A percentile compares a stretch with the other conserved stretches of the same genome.
Conservation (phyloP, 2,329 filamentous ascomycete species). For the Monilinia vaccinii-corymbosi region DNA sequence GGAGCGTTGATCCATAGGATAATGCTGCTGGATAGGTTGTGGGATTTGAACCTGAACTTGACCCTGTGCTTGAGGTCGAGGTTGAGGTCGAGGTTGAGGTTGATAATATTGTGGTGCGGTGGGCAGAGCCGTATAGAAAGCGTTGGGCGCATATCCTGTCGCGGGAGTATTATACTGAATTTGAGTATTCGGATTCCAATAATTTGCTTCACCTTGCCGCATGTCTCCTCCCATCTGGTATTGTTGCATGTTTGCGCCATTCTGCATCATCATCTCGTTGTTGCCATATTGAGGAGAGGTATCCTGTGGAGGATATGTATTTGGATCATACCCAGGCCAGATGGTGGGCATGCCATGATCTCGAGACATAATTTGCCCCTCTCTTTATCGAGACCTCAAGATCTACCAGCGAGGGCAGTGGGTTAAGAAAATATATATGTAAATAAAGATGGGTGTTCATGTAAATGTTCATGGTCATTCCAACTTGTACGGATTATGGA, state of each 20-base stretch:
- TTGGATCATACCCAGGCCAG: constrained; percentile 8
- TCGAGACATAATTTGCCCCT: constrained; percentile 8
- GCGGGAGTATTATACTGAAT: constrained; percentile 1
- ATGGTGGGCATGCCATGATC: constrained; percentile 8
- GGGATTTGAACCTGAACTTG: constrained; percentile 2
- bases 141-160: constrained; percentile 6
- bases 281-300: constrained; percentile 6
- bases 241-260: not conserved
- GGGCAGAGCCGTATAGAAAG: not conserved
- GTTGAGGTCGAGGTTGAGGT: not conserved
- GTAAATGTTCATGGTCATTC: not conserved
- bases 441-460: not conserved
- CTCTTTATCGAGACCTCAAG: not conserved
- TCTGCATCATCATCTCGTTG: constrained; percentile 6
- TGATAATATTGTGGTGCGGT: constrained; percentile 12
- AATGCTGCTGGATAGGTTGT: constrained; percentile 14
- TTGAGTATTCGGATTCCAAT: constrained; percentile 7
- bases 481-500: too few relatives aligned
- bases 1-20: not conserved
- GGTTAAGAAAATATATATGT: not conserved
- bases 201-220: not conserved
- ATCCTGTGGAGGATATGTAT: constrained; percentile 8
- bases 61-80: too few relatives aligned
- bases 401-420: not conserved
- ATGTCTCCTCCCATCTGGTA: constrained; percentile 7